A percentile compares a stretch with the other conserved stretches of the same genome.
Conservation (phyloP, 768 basidiomycete species). For the Leccinum rimulosum region DNA sequence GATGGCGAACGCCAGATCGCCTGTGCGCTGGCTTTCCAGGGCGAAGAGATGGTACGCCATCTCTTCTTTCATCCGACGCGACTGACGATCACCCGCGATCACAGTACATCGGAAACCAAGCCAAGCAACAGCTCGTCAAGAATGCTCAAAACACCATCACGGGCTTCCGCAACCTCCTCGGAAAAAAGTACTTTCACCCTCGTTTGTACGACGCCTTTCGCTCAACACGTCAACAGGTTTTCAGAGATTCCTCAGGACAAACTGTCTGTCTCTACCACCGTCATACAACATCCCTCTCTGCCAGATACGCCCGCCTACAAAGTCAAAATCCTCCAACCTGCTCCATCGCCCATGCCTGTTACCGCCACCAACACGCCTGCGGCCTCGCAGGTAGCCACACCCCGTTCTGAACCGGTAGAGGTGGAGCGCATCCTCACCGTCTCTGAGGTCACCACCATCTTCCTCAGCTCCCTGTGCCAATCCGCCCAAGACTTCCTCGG, state of each 20-base stretch:
- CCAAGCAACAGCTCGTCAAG: slow-evolving; percentile 91
- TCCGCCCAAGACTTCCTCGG: slow-evolving; percentile 93
- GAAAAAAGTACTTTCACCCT: slow-evolving; percentile 71
- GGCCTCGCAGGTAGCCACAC: slow-evolving; percentile 65
- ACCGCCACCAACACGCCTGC: slow-evolving; percentile 60
- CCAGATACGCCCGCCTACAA: slow-evolving; percentile 79
- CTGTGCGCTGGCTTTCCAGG: slow-evolving; percentile 86
- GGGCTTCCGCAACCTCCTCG: slow-evolving; percentile 91
- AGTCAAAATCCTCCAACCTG: slow-evolving; percentile 75
- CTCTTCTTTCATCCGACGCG: not conserved
- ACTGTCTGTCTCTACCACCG: slow-evolving; percentile 55
- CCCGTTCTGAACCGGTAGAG: slow-evolving; percentile 67
- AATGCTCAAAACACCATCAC: slow-evolving; percentile 92
- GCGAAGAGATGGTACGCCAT: slow-evolving; percentile 79
- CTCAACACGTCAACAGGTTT: slow-evolving; percentile 50
- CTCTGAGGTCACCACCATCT: slow-evolving; percentile 80
- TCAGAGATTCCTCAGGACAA: slow-evolving; percentile 65
- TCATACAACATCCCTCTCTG: slow-evolving; percentile 73
- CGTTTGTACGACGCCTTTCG: not conserved
- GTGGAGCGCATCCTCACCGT: slow-evolving; percentile 73
- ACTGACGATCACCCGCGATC: slow-evolving; percentile 10
- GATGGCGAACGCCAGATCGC: slow-evolving; percentile 99
- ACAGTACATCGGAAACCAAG: slow-evolving; percentile 95
- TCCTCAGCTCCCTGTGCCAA: slow-evolving; percentile 78
- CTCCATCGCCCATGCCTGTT: slow-evolving; percentile 64